Base-by-base conservation (phyloP, 331 rosid genomes). In the Pyrus hybrid region DNA sequence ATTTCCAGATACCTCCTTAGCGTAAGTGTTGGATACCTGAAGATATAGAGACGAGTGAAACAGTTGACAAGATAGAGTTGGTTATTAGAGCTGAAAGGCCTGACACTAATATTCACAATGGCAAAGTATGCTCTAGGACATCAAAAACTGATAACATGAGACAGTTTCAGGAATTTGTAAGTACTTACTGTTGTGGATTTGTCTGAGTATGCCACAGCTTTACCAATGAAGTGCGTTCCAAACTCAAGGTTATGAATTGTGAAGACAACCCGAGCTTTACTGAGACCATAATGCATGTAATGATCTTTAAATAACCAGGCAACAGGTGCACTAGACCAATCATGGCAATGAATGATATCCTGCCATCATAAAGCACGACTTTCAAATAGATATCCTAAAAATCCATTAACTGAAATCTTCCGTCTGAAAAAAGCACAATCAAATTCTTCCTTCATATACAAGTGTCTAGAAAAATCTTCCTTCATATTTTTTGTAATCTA, bases 301-400 rank as follows among this genome's bases (percentile, higher is more conserved):
- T 87, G 93, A 63, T 92, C 97, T 83, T 88, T 92, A 77, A 76
- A 88, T 79, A 92, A 81, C 96, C 97, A 86, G 17, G 97, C 79
- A 86, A 92, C 93, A 17, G 96, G 97, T 21, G 97, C 97, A 80
- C 93, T 92, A 2, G 96, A 85, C 97, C 97, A 92, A 87, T 92
- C 97, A 80, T 92, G 97, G 83, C 96, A 90, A 70, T 92, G 97
- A 78, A 92, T 84, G 61, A 92, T 86, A 86, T 92, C 97, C 96
- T 92, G 89, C 32, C 76, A 81, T 77, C 75, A 41, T 37, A 71
- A 37, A 64, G 47, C 43, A 54, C 70, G 33, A 7, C 28, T 70
- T 57, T 57, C 43, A 35, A 57, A 23, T 8, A n/a, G 18, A 16
- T 73, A 71, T 73, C 41, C 29, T 23, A 17, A 29, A 53, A 57